phyloP scores from a whole-genome alignment of 2,329 filamentous ascomycete genomes.

The Trichoderma pleuroti region DNA sequence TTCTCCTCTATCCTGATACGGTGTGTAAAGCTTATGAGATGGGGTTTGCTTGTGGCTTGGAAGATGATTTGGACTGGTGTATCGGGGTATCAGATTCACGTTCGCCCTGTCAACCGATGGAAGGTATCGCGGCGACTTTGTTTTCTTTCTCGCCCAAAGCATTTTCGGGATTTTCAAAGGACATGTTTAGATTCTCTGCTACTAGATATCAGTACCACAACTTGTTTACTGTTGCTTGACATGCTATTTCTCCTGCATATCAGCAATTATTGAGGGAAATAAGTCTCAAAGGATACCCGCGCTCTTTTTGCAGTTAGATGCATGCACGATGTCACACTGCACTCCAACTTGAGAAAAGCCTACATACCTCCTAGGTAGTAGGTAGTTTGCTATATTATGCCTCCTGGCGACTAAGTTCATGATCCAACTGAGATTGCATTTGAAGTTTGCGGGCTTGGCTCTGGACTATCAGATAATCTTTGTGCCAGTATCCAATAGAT shows the following conservation, averaged over 20 bases:
- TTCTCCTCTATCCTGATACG: neutral
- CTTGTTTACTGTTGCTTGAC: neutral
- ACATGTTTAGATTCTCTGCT: neutral
- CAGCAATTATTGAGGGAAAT: neutral
- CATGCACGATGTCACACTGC: neutral
- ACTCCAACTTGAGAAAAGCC: neutral
- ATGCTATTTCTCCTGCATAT: neutral
- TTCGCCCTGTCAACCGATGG: neutral
- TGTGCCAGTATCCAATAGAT: neutral
- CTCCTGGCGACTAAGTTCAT: neutral
- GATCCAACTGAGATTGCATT: neutral
- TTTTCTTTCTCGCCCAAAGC: neutral
- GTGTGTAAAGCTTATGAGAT: neutral
- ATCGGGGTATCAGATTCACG: no score
- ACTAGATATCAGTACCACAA: fast-evolving
- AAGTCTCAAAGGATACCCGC: neutral
- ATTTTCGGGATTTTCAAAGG: neutral
- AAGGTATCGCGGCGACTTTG: neutral
- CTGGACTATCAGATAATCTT: neutral
- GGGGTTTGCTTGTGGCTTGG: neutral
- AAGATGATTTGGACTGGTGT: neutral
- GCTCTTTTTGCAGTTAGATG: neutral
- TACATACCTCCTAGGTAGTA: no score
- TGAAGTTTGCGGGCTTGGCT: neutral
- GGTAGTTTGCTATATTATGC: neutral